Conservation (phyloP, 1,284 basidiomycete species). For the Apiotrichum montevideense region DNA sequence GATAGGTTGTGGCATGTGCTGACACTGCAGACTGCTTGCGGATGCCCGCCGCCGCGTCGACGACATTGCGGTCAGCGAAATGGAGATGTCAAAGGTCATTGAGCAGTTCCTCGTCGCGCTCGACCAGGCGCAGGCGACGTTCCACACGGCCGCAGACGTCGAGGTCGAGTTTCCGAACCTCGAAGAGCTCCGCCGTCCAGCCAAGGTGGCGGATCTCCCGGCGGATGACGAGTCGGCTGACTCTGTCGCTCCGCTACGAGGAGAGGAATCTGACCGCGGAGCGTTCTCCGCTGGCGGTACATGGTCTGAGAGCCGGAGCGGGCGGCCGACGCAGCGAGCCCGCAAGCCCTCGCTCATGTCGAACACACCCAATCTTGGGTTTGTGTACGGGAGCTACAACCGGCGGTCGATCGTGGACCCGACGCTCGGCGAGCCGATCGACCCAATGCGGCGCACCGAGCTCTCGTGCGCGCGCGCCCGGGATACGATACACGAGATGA, state of each 20-base stretch:
- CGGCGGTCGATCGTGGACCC: constrained; percentile 29
- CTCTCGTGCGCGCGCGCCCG: constrained; percentile 15
- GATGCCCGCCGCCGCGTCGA: background rate
- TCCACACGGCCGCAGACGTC: constrained; percentile 26
- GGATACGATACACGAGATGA: constrained; percentile 6
- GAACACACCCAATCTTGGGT: constrained; percentile 9
- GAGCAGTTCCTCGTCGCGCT: constrained; percentile 28
- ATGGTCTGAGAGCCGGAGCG: constrained; percentile 1
- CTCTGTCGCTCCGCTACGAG: constrained; percentile 6
- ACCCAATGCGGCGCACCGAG: constrained; percentile 28
- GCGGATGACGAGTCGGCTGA: constrained; percentile 1
- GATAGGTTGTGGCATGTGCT: background rate
- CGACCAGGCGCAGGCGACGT: constrained; percentile 24
- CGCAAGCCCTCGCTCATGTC: constrained; percentile 5
- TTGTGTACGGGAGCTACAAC: constrained; percentile 23
- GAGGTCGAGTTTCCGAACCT: constrained; percentile 23
- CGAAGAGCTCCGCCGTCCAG: constrained; percentile 4
- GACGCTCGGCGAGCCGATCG: constrained; percentile 16
- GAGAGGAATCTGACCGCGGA: background rate
- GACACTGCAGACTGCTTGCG: constrained; percentile 2
- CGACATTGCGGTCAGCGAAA: background rate
- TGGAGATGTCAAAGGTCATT: constrained; percentile 24
- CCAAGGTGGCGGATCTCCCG: background rate
- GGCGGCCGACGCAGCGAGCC: background rate
- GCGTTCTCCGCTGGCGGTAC: background rate